phyloP scores from a whole-genome alignment of 2,329 filamentous ascomycete genomes.

The Diaporthe caulivora region DNA sequence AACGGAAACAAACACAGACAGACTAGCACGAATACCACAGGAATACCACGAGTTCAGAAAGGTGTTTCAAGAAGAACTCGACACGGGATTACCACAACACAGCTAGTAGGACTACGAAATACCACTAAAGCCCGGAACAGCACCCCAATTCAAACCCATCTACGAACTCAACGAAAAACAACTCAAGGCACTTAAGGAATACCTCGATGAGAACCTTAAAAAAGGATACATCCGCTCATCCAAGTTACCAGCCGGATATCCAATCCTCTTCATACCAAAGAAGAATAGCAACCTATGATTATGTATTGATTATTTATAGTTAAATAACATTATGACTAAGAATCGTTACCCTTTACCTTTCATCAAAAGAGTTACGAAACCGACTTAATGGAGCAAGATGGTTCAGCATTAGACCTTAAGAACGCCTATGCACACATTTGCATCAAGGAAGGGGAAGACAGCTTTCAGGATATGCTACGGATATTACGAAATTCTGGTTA shows the following conservation, averaged over 20 bases:
- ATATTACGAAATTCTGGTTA: neutral
- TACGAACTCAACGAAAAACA: too few species aligned
- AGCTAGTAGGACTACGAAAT: too few species aligned
- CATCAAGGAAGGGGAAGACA: constrained; percentile 2
- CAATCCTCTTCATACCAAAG: too few species aligned
- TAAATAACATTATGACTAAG: constrained; percentile 23
- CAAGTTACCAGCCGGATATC: too few species aligned
- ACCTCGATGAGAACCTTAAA: neutral
- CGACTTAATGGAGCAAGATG: neutral
- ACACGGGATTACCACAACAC: too few species aligned
- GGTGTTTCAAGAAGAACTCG: too few species aligned
- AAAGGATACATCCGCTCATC: neutral
- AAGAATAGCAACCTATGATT: too few species aligned
- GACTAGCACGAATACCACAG: too few species aligned
- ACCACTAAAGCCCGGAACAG: too few species aligned
- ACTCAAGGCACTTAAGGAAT: neutral
- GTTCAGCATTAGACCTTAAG: constrained; percentile 12
- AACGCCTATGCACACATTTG: neutral
- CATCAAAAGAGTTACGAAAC: constrained; percentile 10
- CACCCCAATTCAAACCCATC: too few species aligned
- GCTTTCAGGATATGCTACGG: neutral
- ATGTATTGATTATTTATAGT: constrained; percentile 5
- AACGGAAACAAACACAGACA: too few species aligned
- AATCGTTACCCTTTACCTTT: neutral
- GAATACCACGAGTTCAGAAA: too few species aligned